A percentile compares a stretch with the other conserved stretches of the same genome.
These are phyloP conservation scores for Aquilaria sinensis DNA, from an alignment of 345 rosid genomes.

Conservation along the genomic window DNA sequence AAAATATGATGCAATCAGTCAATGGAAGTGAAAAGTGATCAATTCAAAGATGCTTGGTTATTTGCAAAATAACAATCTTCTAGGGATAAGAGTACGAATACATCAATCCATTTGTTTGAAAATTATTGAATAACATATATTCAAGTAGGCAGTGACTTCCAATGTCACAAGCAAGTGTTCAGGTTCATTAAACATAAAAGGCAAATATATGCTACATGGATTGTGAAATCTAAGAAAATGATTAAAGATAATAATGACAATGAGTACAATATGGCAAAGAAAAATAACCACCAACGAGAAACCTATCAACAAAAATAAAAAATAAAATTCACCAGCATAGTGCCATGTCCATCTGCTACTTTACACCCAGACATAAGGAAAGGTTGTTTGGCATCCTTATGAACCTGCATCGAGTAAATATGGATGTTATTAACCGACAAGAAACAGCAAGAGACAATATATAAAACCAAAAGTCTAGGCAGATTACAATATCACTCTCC, in stretches of 20 bases:
- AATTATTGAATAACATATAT: too few relatives aligned
- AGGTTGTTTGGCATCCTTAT: slow-evolving; percentile 69
- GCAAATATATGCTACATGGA: too few relatives aligned
- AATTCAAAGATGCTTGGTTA: not conserved
- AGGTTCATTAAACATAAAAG: too few relatives aligned
- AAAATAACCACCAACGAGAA: too few relatives aligned
- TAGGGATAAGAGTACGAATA: too few relatives aligned
- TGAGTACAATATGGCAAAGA: not conserved
- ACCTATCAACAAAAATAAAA: not conserved
- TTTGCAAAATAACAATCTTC: too few relatives aligned
- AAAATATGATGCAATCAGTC: not conserved
- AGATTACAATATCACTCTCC: slow-evolving; percentile 85
- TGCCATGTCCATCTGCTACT: slow-evolving; percentile 95
- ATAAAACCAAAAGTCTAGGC: slow-evolving; percentile 1
- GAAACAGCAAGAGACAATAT: not conserved
- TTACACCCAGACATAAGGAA: slow-evolving; percentile 99
- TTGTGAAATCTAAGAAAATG: too few relatives aligned
- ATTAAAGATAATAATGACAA: not conserved
- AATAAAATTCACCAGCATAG: slow-evolving; percentile 64
- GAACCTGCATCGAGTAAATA: slow-evolving; percentile 43
- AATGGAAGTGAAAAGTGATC: not conserved
- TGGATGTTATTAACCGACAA: not conserved
- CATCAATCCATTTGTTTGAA: too few relatives aligned
- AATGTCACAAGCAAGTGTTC: too few relatives aligned
- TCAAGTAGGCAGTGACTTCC: too few relatives aligned